Conservation (phyloP, 805 yeast species). For the Metschnikowia sp. region DNA sequence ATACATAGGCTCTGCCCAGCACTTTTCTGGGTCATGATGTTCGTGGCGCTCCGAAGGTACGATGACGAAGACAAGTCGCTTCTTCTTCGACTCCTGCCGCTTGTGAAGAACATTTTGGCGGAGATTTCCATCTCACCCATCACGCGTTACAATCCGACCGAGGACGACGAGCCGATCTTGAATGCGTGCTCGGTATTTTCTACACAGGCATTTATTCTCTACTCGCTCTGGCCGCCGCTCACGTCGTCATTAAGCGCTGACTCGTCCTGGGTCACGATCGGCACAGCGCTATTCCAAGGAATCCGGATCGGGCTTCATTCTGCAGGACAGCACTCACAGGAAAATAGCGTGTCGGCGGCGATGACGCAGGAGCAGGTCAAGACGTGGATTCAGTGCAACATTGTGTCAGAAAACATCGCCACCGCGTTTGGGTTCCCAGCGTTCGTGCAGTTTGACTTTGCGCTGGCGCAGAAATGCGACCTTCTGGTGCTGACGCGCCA, state of each 20-base stretch:
- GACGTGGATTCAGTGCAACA: conserved; percentile 93
- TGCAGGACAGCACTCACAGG: conserved; percentile 26
- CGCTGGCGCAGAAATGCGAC: conserved; percentile 41
- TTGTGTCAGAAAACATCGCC: conserved; percentile 86
- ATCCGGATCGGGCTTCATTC: conserved; percentile 87
- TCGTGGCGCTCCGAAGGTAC: conserved; percentile 73
- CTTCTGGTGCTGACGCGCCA: conserved; percentile 63
- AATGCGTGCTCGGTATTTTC: conserved; percentile 91
- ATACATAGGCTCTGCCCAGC: conserved; percentile 80
- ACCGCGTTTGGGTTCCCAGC: conserved; percentile 94
- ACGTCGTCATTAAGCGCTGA: conserved; percentile 94
- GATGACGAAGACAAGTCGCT: conserved; percentile 31
- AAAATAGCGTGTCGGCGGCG: conserved; percentile 17
- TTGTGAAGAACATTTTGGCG: conserved; percentile 73
- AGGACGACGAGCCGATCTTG: conserved; percentile 73
- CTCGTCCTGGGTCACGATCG: conserved; percentile 92
- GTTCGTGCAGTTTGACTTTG: conserved; percentile 76
- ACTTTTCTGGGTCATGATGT: conserved; percentile 89
- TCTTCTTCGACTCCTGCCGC: conserved; percentile 61
- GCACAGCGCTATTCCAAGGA: conserved; percentile 90
- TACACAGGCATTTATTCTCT: conserved; percentile 86
- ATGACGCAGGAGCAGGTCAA: conserved; percentile 71
- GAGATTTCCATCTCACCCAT: conserved; percentile 90
- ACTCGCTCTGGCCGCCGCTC: conserved; percentile 94
- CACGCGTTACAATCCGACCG: conserved; percentile 76